Base-by-base conservation (phyloP, 495 filamentous ascomycete genomes). In the Cenococcum geophilum region DNA sequence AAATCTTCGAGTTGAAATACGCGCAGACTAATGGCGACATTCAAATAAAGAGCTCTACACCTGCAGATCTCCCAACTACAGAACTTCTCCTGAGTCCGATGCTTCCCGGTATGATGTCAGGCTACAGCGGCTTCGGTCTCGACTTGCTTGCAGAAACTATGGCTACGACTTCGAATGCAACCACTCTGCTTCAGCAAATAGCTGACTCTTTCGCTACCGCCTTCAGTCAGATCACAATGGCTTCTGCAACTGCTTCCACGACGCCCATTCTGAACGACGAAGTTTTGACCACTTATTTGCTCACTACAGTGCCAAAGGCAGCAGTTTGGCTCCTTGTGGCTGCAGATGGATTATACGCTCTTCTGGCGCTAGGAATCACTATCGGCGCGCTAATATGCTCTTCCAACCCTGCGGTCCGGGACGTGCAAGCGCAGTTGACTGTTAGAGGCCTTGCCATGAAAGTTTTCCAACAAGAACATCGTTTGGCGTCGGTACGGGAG, bases 81-180 rank as follows among this genome's bases (percentile, higher is more conserved):
- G 20, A 22, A 52, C 49, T 52, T 16, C 0, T 52, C 22, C 49
- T 52, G 1, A 52, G 49, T 23, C 49, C 49, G 16, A 52, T 52
- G 49, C 14, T 52, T 1, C 49, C 49, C 21, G 49, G 49, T 23
- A 52, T 52, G 49, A 52, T 52, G 14, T 10, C 22, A 32, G 49
- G 49, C n/a, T 52, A 52, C 49, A 52, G 23, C 20, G 49, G 49
- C 49, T 52, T 52, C 25, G 49, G 49, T 1, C 49, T 52, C 8
- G 20, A 52, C 49, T 25, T 52, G 5, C 49, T 52, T 16, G 14
- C 49, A 52, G 49, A 52, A 23, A 5, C 4, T 16, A 22, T 52
- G 49, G 49, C 49, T 16, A 27, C 21, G 1, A 23, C 21, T 25
- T 52, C 49, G 5, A 27, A 27, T 8, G 23, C 21, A 5, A 16